Percentiles rank a stretch among this genome's conserved stretches.
phyloP scores from a whole-genome alignment of 2,329 filamentous ascomycete genomes.

The Xylariales sp. region DNA sequence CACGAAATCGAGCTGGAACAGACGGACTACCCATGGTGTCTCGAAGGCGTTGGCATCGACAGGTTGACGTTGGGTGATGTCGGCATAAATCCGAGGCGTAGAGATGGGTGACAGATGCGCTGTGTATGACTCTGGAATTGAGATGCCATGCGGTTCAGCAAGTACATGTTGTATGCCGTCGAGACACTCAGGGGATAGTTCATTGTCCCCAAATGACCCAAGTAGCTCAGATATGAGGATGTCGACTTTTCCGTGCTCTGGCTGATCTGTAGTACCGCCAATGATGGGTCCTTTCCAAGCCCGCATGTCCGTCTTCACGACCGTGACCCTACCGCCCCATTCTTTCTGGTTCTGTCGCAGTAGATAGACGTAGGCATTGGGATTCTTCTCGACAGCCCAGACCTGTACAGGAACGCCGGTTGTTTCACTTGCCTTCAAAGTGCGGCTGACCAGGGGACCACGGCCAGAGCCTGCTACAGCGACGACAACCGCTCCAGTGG shows the following conservation, averaged over 20 bases:
- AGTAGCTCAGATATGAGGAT: constrained; percentile 92
- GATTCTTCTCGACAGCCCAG: constrained; percentile 97
- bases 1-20: constrained; percentile 85
- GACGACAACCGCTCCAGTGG: constrained; percentile 69
- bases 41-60: constrained; percentile 72
- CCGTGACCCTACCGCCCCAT: constrained; percentile 77
- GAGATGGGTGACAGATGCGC: constrained; percentile 91
- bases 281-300: constrained; percentile 80
- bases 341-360: constrained; percentile 76
- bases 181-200: constrained; percentile 91
- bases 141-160: constrained; percentile 74
- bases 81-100: constrained; percentile 77
- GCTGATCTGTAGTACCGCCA: constrained; percentile 36
- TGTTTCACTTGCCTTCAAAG: constrained; percentile 70
- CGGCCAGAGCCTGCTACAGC: constrained; percentile 92
- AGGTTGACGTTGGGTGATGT: constrained; percentile 60
- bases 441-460: constrained; percentile 85
- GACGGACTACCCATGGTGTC: constrained; percentile 90
- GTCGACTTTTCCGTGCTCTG: constrained; percentile 66
- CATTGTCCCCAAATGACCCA: constrained; percentile 94
- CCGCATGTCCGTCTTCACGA: constrained; percentile 96
- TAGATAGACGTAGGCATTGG: constrained; percentile 91
- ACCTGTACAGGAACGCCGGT: constrained; percentile 76
- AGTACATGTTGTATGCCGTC: constrained; percentile 93
- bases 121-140: constrained; percentile 89